Percentiles rank a stretch among this genome's conserved stretches.
Evolutionary conservation across 176 grass and related monocot genomes (phyloP).

Genomic region (Tuctoria greenei): DNA sequence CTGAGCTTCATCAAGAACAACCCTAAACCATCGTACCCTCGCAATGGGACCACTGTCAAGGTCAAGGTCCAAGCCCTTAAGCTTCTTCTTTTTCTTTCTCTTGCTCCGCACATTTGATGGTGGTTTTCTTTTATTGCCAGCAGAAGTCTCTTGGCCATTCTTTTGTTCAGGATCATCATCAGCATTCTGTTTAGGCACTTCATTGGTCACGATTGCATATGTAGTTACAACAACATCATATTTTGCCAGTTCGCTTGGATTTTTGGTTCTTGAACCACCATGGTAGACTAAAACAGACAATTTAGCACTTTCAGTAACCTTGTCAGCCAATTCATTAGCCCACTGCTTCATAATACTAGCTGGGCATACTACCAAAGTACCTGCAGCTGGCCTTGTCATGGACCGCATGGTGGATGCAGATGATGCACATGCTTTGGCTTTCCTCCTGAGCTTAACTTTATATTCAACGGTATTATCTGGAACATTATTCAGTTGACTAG

Average conservation of each 20-base stretch:
- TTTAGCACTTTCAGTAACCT: conserved; percentile 60
- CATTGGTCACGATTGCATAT: conserved; percentile 79
- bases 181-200: conserved; percentile 70
- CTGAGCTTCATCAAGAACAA: conserved; percentile 96
- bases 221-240: conserved; percentile 93
- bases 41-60: conserved; percentile 64
- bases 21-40: conserved; percentile 88
- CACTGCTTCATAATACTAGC: conserved; percentile 93
- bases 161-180: conserved; percentile 53
- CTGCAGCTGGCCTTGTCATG: conserved; percentile 54
- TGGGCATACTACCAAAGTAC: conserved; percentile 85
- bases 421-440: conserved; percentile 6
- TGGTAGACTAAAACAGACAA: conserved; percentile 90
- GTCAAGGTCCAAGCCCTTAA: too few species aligned
- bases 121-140: conserved; percentile 61
- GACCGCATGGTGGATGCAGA: conserved; percentile 31
- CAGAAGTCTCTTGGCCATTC: conserved; percentile 40
- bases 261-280: conserved; percentile 76
- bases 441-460: conserved; percentile 40
- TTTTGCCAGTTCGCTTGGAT: conserved; percentile 69
- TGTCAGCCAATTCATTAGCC: conserved; percentile 75
- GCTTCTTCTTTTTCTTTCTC: too few species aligned
- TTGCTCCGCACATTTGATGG: background rate
- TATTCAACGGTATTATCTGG: background rate
- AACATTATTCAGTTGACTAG: background rate